phyloP scores from a whole-genome alignment of 2,329 filamentous ascomycete genomes.

The Epichloe sibirici region DNA sequence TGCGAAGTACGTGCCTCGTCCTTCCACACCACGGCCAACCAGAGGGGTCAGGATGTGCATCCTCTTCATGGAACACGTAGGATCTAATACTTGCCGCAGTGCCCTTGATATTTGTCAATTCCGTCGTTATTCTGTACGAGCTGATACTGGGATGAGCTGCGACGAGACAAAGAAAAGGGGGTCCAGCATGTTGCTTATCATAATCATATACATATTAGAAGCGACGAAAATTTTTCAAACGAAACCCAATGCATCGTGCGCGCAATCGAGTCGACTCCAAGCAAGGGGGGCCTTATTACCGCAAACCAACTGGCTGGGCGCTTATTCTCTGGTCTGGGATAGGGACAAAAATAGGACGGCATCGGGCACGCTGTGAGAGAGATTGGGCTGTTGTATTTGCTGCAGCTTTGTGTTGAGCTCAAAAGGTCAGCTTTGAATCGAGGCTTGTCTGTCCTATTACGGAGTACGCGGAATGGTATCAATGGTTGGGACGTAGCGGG shows the following conservation, averaged over 20 bases:
- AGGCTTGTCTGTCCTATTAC: too few relatives aligned
- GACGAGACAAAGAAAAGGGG: neutral
- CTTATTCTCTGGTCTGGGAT: neutral
- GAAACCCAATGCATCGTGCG: neutral
- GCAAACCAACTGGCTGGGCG: neutral
- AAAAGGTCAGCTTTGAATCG: too few relatives aligned
- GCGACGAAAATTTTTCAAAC: neutral
- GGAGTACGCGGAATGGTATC: too few relatives aligned
- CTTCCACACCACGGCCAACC: neutral
- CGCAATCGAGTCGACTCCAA: neutral
- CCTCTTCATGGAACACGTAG: too few relatives aligned
- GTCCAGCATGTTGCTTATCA: neutral
- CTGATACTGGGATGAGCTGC: conserved; percentile 54
- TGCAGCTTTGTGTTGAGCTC: too few relatives aligned
- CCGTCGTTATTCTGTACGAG: conserved; percentile 72
- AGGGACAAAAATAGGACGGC: too few relatives aligned
- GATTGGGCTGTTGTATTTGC: too few relatives aligned
- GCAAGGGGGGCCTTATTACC: neutral
- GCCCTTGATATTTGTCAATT: conserved; percentile 75
- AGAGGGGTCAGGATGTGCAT: too few relatives aligned
- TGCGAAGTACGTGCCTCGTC: conserved; percentile 55
- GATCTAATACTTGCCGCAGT: conserved; percentile 35
- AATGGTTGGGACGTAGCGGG: too few relatives aligned
- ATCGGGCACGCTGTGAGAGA: too few relatives aligned
- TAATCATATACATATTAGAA: neutral